Evolutionary conservation across 2,329 filamentous ascomycete genomes (phyloP), one percentile per base, ranked within the genome.

Genomic region (Fusarium kyushuense): DNA sequence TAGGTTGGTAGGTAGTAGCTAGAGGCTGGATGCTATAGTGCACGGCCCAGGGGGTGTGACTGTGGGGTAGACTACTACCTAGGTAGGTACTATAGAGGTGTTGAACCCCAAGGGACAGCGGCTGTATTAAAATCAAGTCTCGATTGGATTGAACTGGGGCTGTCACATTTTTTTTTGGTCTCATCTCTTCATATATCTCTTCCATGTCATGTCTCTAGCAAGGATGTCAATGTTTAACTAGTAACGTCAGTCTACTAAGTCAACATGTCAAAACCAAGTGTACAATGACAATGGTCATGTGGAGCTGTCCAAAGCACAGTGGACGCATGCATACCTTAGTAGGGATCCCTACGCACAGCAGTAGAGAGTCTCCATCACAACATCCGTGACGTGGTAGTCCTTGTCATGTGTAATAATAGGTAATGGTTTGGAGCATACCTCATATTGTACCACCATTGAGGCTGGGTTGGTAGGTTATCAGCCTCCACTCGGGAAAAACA

Each of bases 51-150:
- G 60, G 55, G 54, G 69, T 74, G 69, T 54, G 65, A 71, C 69
- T 74, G 72, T 74, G 72, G 72, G 72, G 72, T 72, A 74, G 58
- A 35, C 45, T 33, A 33, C n/a, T n/a, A n/a, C n/a, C n/a, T n/a
- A n/a, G n/a, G n/a, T n/a, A n/a, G n/a, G n/a, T n/a, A 14, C 45
- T 33, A 21, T 25, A 14, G 27, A 12, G 17, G 23, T 32, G 25
- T 40, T 13, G 13, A 25, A 29, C 25, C 29, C 14, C 17, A 49
- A 36, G 21, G 17, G 10, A 46, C 6, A 12, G 16, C 12, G 27
- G 27, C 29, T 47, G 45, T 30, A 12, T 48, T 48, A 9, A n/a
- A n/a, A 35, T 23, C 21, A 48, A 19, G 32, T 19, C 32, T 49
- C 13, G 21, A 49, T 49, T 40, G 33, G 4, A 49, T 38, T 40